phyloP scores from a whole-genome alignment of 2,329 filamentous ascomycete genomes.

The Sporothrix protearum region DNA sequence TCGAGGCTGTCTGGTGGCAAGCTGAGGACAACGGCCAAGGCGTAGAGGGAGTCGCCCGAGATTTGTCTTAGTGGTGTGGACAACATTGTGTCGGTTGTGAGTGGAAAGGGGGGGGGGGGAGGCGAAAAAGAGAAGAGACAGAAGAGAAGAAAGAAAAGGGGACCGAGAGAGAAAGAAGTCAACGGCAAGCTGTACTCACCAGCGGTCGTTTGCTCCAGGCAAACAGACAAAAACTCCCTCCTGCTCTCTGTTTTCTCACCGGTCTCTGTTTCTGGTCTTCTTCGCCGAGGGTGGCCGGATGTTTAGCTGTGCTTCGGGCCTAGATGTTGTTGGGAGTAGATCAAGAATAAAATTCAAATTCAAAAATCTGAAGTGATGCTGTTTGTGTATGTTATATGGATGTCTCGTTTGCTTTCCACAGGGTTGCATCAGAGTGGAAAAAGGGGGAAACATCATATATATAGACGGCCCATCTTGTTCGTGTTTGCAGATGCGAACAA shows the following conservation, averaged over 20 bases:
- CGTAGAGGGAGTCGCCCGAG: not conserved
- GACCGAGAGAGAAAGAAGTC: not conserved
- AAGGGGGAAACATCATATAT: not conserved
- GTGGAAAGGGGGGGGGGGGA: too few species aligned
- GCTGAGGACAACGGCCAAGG: conserved; percentile 20
- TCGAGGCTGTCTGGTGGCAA: conserved; percentile 15
- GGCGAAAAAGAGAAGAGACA: not conserved
- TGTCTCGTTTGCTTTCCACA: not conserved
- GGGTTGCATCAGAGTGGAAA: not conserved
- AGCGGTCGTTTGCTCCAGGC: conserved; percentile 10
- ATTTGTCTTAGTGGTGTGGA: not conserved
- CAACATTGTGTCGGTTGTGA: not conserved
- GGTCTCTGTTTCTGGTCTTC: not conserved
- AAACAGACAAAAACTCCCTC: conserved; percentile 7
- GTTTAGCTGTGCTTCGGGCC: not conserved
- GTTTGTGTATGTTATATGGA: not conserved
- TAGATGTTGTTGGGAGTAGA: not conserved
- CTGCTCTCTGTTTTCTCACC: not conserved
- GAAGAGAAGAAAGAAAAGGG: not conserved
- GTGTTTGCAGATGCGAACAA: conserved; percentile 3
- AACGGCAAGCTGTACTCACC: not conserved
- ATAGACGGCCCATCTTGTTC: not conserved
- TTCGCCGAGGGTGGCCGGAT: not conserved
- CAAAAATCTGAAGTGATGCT: not conserved
- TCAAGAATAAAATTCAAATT: not conserved